Conservation (phyloP, 805 yeast genomes). For the Spathaspora girioi region DNA sequence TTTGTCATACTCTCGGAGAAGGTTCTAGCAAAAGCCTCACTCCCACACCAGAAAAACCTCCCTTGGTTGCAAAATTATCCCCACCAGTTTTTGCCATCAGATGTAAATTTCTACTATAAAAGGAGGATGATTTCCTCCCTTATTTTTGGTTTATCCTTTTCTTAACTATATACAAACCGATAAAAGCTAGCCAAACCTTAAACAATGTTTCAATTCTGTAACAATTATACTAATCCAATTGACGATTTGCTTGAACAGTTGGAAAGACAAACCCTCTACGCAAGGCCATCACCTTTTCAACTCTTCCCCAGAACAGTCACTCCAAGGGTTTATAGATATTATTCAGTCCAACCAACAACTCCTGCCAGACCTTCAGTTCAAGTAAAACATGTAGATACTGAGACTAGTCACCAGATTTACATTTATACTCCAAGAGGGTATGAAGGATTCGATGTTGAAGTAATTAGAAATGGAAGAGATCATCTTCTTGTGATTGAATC, state of each 20-base stretch:
- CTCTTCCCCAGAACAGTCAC: neutral
- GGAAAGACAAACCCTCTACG: neutral
- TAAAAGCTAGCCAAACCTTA: neutral
- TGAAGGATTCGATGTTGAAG: constrained; percentile 1
- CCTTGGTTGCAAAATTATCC: neutral
- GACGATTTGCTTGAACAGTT: neutral
- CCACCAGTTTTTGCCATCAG: neutral
- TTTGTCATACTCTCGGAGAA: neutral
- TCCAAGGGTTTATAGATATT: neutral
- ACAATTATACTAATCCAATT: neutral
- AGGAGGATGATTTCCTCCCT: neutral
- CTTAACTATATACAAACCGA: neutral
- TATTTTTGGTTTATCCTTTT: neutral
- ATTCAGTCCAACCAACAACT: neutral
- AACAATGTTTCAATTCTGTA: neutral
- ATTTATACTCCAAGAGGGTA: constrained; percentile 2
- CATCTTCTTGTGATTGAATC: neutral
- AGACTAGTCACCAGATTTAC: neutral
- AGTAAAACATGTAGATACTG: neutral
- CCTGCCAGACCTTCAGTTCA: neutral
- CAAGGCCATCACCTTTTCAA: neutral
- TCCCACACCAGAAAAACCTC: neutral
- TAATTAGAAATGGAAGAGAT: neutral
- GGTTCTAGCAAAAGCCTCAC: neutral
- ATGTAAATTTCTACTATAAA: neutral